These are phyloP conservation scores for Plectosphaerella cucumerina DNA, from an alignment of 2,329 filamentous ascomycete species.

Conservation along the genomic window DNA sequence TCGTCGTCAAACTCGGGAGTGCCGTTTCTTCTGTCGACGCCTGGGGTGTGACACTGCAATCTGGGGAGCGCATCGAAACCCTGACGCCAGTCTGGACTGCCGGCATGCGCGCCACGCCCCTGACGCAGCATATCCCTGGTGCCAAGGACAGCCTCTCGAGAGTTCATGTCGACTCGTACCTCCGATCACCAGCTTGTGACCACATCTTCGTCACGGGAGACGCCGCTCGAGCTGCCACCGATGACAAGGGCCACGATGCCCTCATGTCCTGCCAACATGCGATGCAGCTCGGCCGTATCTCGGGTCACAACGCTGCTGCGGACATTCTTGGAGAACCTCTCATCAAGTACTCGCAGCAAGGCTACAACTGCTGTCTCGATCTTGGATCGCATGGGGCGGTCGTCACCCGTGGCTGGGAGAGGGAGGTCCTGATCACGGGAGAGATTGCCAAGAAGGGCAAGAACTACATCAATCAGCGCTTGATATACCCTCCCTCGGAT, in stretches of 20 bases:
- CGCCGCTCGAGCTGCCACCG: constrained; percentile 19
- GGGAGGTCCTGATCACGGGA: constrained; percentile 20
- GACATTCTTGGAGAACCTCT: constrained; percentile 22
- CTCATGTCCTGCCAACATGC: constrained; percentile 37
- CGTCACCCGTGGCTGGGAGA: constrained; percentile 24
- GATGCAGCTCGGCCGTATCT: constrained; percentile 24
- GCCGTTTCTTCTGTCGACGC: constrained; percentile 19
- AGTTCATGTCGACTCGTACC: constrained; percentile 21
- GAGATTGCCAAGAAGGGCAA: constrained; percentile 26
- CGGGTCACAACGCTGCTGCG: constrained; percentile 28
- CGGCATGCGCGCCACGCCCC: constrained; percentile 23
- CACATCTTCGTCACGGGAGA: constrained; percentile 29
- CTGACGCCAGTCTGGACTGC: constrained; percentile 32
- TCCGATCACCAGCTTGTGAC: constrained; percentile 17
- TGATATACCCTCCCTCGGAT: constrained; percentile 27
- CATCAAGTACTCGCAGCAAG: constrained; percentile 22
- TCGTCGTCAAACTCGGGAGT: constrained; percentile 24
- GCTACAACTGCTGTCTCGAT: constrained; percentile 29
- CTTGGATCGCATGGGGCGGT: constrained; percentile 26
- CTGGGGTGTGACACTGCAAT: constrained; percentile 17
- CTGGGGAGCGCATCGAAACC: constrained; percentile 26
- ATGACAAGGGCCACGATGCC: constrained; percentile 19
- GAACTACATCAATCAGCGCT: constrained; percentile 22
- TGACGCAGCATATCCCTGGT: constrained; percentile 26
- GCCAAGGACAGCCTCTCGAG: constrained; percentile 22